Evolutionary conservation across 2,329 filamentous ascomycete species (phyloP).

Genomic region (Zopfia rhizophila): DNA sequence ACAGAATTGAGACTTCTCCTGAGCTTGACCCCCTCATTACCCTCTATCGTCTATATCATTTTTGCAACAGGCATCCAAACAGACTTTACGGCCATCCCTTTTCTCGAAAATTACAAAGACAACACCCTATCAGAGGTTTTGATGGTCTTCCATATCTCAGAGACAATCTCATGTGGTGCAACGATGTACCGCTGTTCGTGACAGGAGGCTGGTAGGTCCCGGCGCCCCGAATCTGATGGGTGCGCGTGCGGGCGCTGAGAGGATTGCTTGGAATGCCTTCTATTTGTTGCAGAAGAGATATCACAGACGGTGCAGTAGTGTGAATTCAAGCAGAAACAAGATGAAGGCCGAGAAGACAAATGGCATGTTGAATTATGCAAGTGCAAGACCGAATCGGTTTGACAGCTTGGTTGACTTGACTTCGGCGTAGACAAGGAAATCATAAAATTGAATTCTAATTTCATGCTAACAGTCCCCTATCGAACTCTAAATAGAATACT

Average conservation of each 20-base stretch:
- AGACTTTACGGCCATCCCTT: slow-evolving; percentile 69
- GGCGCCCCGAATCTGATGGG: slow-evolving; percentile 79
- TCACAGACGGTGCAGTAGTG: neutral
- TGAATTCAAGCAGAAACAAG: slow-evolving; percentile 24
- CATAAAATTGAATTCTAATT: too few species aligned
- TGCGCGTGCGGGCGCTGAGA: slow-evolving; percentile 76
- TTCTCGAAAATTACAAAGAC: slow-evolving; percentile 67
- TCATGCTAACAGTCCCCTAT: too few species aligned
- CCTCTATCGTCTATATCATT: slow-evolving; percentile 73
- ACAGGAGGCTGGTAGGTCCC: slow-evolving; percentile 77
- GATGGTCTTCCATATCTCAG: slow-evolving; percentile 78
- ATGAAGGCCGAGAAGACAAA: slow-evolving; percentile 32
- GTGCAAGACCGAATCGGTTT: slow-evolving; percentile 56
- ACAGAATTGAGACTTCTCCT: slow-evolving; percentile 58
- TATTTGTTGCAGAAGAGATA: slow-evolving; percentile 58
- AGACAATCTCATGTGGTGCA: slow-evolving; percentile 79
- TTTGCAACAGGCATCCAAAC: slow-evolving; percentile 78
- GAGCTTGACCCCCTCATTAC: slow-evolving; percentile 61
- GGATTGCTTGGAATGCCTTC: slow-evolving; percentile 76
- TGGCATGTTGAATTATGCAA: slow-evolving; percentile 42
- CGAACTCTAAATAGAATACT: too few species aligned
- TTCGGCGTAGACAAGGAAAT: too few species aligned
- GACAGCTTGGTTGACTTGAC: slow-evolving; percentile 44
- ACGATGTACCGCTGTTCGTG: slow-evolving; percentile 77
- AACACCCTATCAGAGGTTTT: slow-evolving; percentile 70